These are phyloP conservation scores for Trichoderma pleuroti DNA, from an alignment of 2,329 filamentous ascomycete genomes.

Conservation along the genomic window DNA sequence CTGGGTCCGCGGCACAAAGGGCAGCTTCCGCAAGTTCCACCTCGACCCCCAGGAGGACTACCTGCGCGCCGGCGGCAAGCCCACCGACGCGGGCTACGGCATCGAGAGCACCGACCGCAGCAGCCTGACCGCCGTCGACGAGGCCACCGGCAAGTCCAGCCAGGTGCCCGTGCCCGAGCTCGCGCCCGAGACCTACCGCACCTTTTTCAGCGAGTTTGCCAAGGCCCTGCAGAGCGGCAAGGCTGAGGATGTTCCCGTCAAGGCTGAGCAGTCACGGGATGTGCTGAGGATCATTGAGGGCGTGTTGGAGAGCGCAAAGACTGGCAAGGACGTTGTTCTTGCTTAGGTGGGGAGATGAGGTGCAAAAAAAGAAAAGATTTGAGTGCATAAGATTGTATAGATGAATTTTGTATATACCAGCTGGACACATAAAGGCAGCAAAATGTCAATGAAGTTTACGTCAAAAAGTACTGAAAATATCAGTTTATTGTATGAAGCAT, in stretches of 20 bases:
- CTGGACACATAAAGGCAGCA: background rate
- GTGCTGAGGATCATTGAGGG: constrained; percentile 54
- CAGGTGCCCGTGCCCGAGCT: constrained; percentile 54
- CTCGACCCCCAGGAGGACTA: constrained; percentile 76
- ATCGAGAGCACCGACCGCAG: constrained; percentile 59
- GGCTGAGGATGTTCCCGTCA: constrained; percentile 51
- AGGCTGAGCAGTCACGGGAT: constrained; percentile 50
- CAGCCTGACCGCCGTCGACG: constrained; percentile 52
- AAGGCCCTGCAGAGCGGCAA: constrained; percentile 46
- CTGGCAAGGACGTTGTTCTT: constrained; percentile 40
- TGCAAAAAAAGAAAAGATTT: background rate
- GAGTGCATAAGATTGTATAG: background rate
- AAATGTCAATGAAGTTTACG: background rate
- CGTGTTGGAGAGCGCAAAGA: constrained; percentile 47
- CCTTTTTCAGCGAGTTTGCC: constrained; percentile 59
- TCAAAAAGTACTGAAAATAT: background rate
- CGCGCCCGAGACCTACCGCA: constrained; percentile 63
- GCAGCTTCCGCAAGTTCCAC: constrained; percentile 67
- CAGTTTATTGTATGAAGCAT: background rate
- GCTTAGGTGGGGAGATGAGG: background rate
- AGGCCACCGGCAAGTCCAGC: constrained; percentile 46
- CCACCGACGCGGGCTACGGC: constrained; percentile 62
- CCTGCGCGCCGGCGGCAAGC: constrained; percentile 60
- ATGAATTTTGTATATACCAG: constrained; percentile 5
- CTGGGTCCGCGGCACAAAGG: constrained; percentile 73